Conservation (phyloP, 257 asterid species). For the Voacanga thouarsii region DNA sequence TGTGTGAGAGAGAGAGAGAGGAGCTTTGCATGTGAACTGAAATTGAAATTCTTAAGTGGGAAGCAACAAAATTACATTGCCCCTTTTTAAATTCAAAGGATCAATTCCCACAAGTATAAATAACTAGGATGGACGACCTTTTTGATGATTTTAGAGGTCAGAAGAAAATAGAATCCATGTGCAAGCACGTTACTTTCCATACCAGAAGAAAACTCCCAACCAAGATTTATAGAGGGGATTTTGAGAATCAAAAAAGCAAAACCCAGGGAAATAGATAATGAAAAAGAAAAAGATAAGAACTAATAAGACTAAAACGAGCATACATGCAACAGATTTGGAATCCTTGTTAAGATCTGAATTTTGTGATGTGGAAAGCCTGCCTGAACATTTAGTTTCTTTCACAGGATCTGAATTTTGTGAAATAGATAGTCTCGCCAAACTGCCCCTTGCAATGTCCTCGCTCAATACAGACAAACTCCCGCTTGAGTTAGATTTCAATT, state of each 20-base stretch:
- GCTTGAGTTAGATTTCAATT: constrained; percentile 57
- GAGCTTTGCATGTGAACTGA: neutral
- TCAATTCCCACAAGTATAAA: neutral
- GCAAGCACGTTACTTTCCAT: neutral
- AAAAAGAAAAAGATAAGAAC: constrained; percentile 16
- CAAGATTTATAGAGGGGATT: constrained; percentile 8
- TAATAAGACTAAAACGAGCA: constrained; percentile 23
- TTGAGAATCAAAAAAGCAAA: constrained; percentile 4
- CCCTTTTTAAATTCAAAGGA: neutral
- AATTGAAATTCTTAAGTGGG: neutral
- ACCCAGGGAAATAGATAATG: constrained; percentile 15
- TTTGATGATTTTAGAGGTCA: neutral
- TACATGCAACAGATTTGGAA: constrained; percentile 66
- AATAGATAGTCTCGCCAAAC: constrained; percentile 72
- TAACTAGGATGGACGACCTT: neutral
- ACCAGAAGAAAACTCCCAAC: constrained; percentile 7
- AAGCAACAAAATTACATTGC: neutral
- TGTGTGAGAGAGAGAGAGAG: neutral
- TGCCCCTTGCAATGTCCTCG: constrained; percentile 57
- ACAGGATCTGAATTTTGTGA: constrained; percentile 67
- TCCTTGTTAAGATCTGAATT: constrained; percentile 69
- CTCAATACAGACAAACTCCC: constrained; percentile 46
- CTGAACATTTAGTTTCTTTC: constrained; percentile 66
- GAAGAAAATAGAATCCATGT: neutral
- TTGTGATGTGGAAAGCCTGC: constrained; percentile 64